Evolutionary conservation across 75 land plant species (phyloP).

Genomic region (Pinus tabuliformis): DNA sequence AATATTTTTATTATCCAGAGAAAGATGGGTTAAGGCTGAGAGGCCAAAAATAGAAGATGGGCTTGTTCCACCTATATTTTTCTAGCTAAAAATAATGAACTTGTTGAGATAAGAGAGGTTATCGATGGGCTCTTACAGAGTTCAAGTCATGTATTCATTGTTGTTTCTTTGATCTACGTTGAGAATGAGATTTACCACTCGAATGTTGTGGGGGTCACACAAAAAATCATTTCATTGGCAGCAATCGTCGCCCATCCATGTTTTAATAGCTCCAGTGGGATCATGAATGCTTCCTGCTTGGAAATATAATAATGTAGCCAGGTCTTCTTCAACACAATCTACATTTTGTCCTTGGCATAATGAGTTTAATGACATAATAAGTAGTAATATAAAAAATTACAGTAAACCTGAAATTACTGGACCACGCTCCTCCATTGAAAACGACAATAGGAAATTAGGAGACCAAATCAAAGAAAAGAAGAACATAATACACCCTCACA

Average conservation of each 20-base stretch:
- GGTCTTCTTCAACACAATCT: constrained; percentile 10
- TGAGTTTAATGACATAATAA: too few relatives aligned
- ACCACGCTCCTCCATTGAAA: too few relatives aligned
- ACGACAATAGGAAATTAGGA: too few relatives aligned
- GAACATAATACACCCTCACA: too few relatives aligned
- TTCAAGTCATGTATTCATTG: neutral
- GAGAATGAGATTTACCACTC: constrained; percentile 5
- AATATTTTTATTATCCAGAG: constrained; percentile 2
- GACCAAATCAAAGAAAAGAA: too few relatives aligned
- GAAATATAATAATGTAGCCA: constrained; percentile 6
- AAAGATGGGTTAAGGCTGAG: constrained; percentile 8
- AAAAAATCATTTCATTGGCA: constrained; percentile 1
- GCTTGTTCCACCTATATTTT: neutral
- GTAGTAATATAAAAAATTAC: too few relatives aligned
- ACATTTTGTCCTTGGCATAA: too few relatives aligned
- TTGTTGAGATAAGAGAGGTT: constrained; percentile 9
- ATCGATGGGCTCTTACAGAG: constrained; percentile 2
- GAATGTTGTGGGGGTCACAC: neutral
- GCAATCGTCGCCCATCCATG: constrained; percentile 10
- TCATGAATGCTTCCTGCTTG: neutral
- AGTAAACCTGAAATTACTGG: too few relatives aligned
- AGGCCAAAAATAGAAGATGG: constrained; percentile 1
- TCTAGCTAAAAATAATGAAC: neutral
- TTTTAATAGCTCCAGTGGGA: neutral
- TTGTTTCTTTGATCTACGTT: constrained; percentile 2